Conservation (phyloP, 2,329 filamentous ascomycete genomes). For the Talaromyces funiculosus region DNA sequence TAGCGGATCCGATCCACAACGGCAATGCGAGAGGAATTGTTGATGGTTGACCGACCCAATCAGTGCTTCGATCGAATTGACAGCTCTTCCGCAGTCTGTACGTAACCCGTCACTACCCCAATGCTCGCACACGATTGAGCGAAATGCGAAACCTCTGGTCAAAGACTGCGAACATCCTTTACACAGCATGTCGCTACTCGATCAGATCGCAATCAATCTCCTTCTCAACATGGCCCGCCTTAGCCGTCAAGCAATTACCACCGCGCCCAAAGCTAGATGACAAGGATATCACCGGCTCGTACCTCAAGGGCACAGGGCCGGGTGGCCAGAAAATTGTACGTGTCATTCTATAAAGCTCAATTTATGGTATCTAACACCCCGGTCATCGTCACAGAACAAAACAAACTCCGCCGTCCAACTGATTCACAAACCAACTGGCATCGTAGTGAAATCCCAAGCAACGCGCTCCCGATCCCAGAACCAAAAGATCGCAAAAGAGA, state of each 20-base stretch:
- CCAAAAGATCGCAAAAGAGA: conserved; percentile 70
- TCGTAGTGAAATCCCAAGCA: conserved; percentile 90
- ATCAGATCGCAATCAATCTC: not conserved
- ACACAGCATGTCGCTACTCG: not conserved
- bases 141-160: not conserved
- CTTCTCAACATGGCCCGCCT: conserved; percentile 8
- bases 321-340: conserved; percentile 89
- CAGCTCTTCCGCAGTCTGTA: not conserved
- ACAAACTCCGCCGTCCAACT: conserved; percentile 92
- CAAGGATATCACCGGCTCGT: conserved; percentile 72
- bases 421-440: conserved; percentile 80
- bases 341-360: not conserved
- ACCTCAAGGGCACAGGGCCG: conserved; percentile 85
- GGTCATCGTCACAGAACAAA: conserved; percentile 62
- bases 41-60: not conserved
- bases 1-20: too few species aligned
- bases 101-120: not conserved
- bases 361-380: not conserved
- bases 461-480: conserved; percentile 85
- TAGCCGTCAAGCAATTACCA: conserved; percentile 57
- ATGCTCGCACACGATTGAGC: not conserved
- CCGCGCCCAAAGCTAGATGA: conserved; percentile 71
- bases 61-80: not conserved
- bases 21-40: not conserved
- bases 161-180: not conserved